phyloP scores from a whole-genome alignment of 2,329 filamentous ascomycete genomes.

The Corinectria fuckeliana region DNA sequence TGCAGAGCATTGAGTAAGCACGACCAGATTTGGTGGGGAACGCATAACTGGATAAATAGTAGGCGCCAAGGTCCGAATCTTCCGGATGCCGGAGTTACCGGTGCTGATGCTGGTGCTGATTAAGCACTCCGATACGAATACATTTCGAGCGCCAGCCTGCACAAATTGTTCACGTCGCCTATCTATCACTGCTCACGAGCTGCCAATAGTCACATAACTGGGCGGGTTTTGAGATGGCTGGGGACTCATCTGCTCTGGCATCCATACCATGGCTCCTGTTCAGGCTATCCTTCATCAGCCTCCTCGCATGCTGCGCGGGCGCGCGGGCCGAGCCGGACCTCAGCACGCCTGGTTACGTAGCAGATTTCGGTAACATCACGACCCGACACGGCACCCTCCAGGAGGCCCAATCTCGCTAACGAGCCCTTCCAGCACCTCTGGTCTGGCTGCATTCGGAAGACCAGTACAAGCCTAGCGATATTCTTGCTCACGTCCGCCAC shows the following conservation, averaged over 20 bases:
- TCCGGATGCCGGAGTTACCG: neutral
- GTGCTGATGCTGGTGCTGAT: neutral
- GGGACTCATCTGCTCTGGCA: constrained; percentile 2
- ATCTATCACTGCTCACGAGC: neutral
- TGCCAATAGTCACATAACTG: neutral
- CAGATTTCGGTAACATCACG: neutral
- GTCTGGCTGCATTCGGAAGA: constrained; percentile 44
- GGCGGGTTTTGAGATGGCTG: constrained; percentile 12
- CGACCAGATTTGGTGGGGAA: neutral
- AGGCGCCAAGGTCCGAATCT: neutral
- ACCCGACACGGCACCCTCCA: neutral
- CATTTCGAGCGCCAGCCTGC: neutral
- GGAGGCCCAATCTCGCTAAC: neutral
- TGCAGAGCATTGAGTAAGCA: neutral
- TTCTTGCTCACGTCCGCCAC: constrained; percentile 39
- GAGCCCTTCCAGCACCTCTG: constrained; percentile 35
- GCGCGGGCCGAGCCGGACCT: constrained; percentile 20
- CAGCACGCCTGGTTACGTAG: constrained; percentile 40
- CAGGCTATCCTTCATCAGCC: neutral
- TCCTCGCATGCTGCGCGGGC: constrained; percentile 4
- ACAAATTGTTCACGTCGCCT: too few relatives aligned
- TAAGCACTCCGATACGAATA: neutral
- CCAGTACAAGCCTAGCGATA: constrained; percentile 40
- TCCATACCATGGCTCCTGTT: neutral
- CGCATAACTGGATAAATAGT: too few relatives aligned